Base-by-base conservation (phyloP, 2,329 filamentous ascomycete genomes). In the Colletotrichum kahawae region DNA sequence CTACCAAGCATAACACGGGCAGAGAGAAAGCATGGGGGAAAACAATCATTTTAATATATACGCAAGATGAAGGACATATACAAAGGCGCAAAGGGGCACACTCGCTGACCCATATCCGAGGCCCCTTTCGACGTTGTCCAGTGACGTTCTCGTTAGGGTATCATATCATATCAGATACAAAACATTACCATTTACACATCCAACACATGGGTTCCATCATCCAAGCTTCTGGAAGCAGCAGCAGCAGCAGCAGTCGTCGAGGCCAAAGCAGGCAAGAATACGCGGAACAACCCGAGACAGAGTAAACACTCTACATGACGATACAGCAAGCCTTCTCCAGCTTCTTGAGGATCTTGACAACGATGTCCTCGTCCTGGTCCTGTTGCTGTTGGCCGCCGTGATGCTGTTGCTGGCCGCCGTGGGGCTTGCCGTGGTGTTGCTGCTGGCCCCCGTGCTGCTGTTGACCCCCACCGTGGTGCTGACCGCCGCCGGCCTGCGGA, bases 281-380 rank as follows among this genome's bases (percentile, higher is more conserved):
- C 59, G 4, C 29, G 9, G 14, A n/a, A 63, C 21, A 29, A 38
- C 14, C 60, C 27, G 31, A 43, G 36, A 48, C 16, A 54, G 18
- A 62, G 29, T 24, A 33, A 63, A 8, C 38, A 24, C 34, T 70
- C 86, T 87, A 96, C 94, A 96, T 96, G 80, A 96, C 90, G 51
- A 91, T 86, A 86, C 94, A 96, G 84, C 94, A 96, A 74, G 85
- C 86, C 83, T 92, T 92, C 82, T 92, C 92, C 82, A 95, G 82
- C 85, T 92, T 92, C 80, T 88, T 89, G 77, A 94, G 80, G 43
- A 95, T 81, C 82, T 91, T 91, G 82, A 90, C 90, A 77, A 92
- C 88, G 78, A 92, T 80, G 79, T 93, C 86, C 78, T 90, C 91
- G 67, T 92, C 87, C 78, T 92, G 89, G 71, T 90, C 83, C 77